Evolutionary conservation across 441 rosid species (phyloP).

Genomic region (Pelargonium australe): DNA sequence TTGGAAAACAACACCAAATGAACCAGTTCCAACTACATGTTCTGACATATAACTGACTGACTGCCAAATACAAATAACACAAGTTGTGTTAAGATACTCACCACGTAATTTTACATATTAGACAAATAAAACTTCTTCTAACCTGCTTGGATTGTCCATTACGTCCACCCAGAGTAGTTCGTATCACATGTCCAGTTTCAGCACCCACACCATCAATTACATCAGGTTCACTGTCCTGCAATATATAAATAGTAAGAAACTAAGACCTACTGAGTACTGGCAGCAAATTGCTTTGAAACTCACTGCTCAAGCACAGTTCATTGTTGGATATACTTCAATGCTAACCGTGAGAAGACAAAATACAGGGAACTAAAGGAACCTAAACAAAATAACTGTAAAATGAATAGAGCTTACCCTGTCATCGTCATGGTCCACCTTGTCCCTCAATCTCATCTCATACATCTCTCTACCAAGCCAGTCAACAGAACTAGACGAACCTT

Average conservation of each 20-base stretch:
- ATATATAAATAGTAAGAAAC: constrained; percentile 7
- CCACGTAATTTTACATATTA: neutral
- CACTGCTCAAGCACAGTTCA: neutral
- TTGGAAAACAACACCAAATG: constrained; percentile 89
- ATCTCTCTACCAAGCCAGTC: constrained; percentile 95
- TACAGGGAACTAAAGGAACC: neutral
- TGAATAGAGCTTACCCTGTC: constrained; percentile 52
- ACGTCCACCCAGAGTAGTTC: constrained; percentile 77
- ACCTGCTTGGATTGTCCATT: constrained; percentile 94
- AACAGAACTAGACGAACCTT: constrained; percentile 81
- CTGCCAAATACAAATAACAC: constrained; percentile 40
- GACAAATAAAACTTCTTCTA: constrained; percentile 19
- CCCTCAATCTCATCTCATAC: constrained; percentile 84
- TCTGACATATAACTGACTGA: constrained; percentile 85
- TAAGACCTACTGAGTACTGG: neutral
- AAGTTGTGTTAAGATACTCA: constrained; percentile 9
- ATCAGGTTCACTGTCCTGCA: constrained; percentile 94
- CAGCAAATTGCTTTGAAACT: neutral
- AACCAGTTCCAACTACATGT: constrained; percentile 95
- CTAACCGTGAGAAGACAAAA: neutral
- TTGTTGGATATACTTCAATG: neutral
- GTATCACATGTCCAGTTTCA: constrained; percentile 84
- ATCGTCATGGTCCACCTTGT: constrained; percentile 67
- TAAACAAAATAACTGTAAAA: constrained; percentile 4
- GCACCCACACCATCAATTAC: constrained; percentile 83